These are phyloP conservation scores for Candida quercuum DNA, from an alignment of 805 yeast species.

Conservation along the genomic window DNA sequence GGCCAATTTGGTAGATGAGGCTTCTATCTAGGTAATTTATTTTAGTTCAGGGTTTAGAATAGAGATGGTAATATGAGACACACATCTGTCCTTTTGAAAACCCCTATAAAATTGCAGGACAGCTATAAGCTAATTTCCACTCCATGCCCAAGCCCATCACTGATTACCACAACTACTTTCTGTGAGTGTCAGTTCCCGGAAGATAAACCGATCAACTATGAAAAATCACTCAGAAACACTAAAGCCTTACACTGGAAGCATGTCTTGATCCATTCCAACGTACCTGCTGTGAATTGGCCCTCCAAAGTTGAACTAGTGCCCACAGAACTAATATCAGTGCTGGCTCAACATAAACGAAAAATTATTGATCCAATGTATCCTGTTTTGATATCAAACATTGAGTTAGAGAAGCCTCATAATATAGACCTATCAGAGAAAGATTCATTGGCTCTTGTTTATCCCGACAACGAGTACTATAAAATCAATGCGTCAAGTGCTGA, in stretches of 20 bases:
- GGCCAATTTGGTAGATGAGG: not conserved
- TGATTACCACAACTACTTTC: conserved; percentile 29
- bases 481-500: conserved; percentile 12
- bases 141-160: conserved; percentile 13
- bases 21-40: not conserved
- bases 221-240: conserved; percentile 39
- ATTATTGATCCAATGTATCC: conserved; percentile 42
- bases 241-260: conserved; percentile 51
- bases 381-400: conserved; percentile 34
- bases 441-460: conserved; percentile 40
- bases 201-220: conserved; percentile 35
- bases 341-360: conserved; percentile 29
- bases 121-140: conserved; percentile 14
- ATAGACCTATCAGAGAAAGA: no score
- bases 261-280: conserved; percentile 45
- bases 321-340: conserved; percentile 35
- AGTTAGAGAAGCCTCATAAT: no score
- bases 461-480: conserved; percentile 41
- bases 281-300: conserved; percentile 29
- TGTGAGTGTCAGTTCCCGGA: conserved; percentile 44
- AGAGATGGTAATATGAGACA: conserved; percentile 10
- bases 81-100: not conserved
- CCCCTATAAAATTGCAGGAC: conserved; percentile 7
- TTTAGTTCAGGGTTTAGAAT: not conserved
- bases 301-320: conserved; percentile 45